Percentiles rank a stretch among this genome's conserved stretches.
Conservation (phyloP, 73 alveolate species). For the Paramecium tetraurelia region DNA sequence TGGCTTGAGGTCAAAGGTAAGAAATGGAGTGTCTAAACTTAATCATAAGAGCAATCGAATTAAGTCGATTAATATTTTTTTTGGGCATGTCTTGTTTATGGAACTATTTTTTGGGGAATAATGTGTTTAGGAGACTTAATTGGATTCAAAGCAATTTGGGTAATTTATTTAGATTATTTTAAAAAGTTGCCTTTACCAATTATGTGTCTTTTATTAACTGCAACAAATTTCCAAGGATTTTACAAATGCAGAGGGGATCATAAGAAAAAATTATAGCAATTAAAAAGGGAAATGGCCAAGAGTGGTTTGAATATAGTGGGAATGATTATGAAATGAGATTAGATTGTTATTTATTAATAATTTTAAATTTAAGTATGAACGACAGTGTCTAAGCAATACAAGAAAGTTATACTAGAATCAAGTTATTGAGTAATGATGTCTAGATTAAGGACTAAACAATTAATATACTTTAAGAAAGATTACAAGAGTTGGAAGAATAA, state of each 20-base stretch:
- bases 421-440: slow-evolving; percentile 18
- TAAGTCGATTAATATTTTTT: background rate
- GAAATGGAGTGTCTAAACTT: background rate
- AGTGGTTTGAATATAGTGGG: slow-evolving; percentile 29
- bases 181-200: background rate
- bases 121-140: background rate
- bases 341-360: background rate
- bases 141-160: background rate
- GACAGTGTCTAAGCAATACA: slow-evolving; percentile 36
- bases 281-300: slow-evolving; percentile 33
- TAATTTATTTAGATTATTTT: background rate
- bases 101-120: background rate
- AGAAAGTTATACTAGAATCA: slow-evolving; percentile 27
- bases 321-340: slow-evolving; percentile 47
- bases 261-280: background rate
- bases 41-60: background rate
- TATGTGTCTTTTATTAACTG: background rate
- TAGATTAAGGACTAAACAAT: slow-evolving; percentile 42
- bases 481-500: slow-evolving; percentile 30
- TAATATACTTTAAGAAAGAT: slow-evolving; percentile 16
- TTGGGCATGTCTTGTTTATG: background rate
- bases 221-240: background rate
- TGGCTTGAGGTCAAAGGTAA: background rate
- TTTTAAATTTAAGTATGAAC: background rate
- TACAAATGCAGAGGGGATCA: slow-evolving; percentile 33